A percentile compares a stretch with the other conserved stretches of the same genome.
Conservation (phyloP, 108 stramenopile genomes). For the Nannochloropsis salina region DNA sequence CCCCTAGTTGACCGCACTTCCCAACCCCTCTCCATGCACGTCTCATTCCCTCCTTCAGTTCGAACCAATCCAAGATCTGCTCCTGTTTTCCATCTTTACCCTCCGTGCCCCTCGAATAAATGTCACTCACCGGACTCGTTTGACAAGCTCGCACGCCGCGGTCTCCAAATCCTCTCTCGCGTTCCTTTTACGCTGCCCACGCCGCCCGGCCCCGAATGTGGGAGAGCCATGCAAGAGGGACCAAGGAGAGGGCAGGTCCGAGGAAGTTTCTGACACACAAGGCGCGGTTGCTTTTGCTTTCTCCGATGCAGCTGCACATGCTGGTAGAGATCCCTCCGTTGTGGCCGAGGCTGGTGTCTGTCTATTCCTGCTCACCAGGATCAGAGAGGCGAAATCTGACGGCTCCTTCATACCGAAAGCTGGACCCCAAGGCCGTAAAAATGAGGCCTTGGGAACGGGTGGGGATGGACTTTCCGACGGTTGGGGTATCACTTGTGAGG, state of each 20-base stretch:
- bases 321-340: not conserved
- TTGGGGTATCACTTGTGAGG: too few relatives aligned
- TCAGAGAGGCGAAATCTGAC: not conserved
- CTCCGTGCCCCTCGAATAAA: not conserved
- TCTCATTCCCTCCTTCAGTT: too few relatives aligned
- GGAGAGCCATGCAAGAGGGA: not conserved
- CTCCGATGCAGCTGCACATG: not conserved
- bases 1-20: too few relatives aligned
- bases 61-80: too few relatives aligned
- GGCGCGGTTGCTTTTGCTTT: not conserved
- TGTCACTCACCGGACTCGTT: not conserved
- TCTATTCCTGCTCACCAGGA: not conserved
- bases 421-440: not conserved
- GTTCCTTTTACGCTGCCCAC: not conserved
- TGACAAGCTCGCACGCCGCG: not conserved
- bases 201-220: not conserved
- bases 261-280: not conserved
- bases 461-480: too few relatives aligned
- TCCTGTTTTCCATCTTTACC: too few relatives aligned
- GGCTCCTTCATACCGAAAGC: conserved; percentile 8
- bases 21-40: too few relatives aligned
- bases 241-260: not conserved
- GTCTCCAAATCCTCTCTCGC: not conserved
- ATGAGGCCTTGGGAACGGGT: not conserved
- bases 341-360: not conserved